Evolutionary conservation across 495 filamentous ascomycete species (phyloP).

Genomic region (Venustampulla echinocandica): DNA sequence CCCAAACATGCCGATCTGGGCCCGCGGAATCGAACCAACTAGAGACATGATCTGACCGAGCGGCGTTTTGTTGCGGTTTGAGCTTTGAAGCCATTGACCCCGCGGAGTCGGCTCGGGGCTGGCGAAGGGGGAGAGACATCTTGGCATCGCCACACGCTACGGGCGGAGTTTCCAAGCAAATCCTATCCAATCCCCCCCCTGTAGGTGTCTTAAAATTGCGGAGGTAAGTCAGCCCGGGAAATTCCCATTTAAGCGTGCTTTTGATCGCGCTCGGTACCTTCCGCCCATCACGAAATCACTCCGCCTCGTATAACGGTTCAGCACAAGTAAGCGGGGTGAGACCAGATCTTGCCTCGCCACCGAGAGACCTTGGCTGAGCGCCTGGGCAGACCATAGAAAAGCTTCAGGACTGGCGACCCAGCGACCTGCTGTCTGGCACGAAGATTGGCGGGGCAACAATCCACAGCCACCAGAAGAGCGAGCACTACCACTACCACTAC

Average conservation of each 20-base stretch:
- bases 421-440: neutral
- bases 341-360: neutral
- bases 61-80: neutral
- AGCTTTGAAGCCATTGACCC: neutral
- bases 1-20: no score
- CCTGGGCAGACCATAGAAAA: no score
- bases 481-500: neutral
- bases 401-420: no score
- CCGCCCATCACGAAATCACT: neutral
- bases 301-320: neutral
- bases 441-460: neutral
- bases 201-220: neutral
- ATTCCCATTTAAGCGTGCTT: neutral
- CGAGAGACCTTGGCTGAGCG: no score
- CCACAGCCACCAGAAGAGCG: neutral
- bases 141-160: neutral
- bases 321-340: neutral
- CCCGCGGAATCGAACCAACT: neutral
- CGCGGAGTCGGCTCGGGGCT: neutral
- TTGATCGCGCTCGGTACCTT: neutral
- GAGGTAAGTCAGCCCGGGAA: no score
- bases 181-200: neutral
- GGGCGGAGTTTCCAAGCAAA: neutral
- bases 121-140: neutral
- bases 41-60: neutral